phyloP scores from a whole-genome alignment of 495 filamentous ascomycete genomes.

The Penicillium egyptiacum region DNA sequence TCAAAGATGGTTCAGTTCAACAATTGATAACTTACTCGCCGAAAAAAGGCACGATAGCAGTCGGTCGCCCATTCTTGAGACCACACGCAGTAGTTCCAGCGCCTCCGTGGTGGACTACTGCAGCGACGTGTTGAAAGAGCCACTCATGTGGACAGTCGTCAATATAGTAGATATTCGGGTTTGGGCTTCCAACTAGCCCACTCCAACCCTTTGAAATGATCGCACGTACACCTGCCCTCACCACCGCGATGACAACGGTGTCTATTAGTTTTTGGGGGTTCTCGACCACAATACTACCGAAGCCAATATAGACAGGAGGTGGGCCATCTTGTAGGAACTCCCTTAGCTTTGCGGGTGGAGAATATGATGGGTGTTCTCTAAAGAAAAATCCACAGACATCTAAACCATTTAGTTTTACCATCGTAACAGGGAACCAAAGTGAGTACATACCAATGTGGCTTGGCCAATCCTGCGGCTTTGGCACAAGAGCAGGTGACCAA shows the following conservation, averaged over 20 bases:
- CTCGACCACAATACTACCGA: constrained; percentile 66
- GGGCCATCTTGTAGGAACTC: constrained; percentile 55
- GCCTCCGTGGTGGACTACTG: constrained; percentile 63
- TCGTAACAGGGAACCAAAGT: neutral
- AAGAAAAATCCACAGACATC: constrained; percentile 65
- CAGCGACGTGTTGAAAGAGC: constrained; percentile 60
- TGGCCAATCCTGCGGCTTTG: constrained; percentile 62
- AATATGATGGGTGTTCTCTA: constrained; percentile 50
- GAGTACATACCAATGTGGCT: constrained; percentile 47
- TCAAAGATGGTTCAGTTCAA: neutral
- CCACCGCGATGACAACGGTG: constrained; percentile 56
- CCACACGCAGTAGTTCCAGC: constrained; percentile 61
- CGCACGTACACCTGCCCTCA: constrained; percentile 50
- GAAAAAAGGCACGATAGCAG: constrained; percentile 61
- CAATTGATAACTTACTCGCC: constrained; percentile 44
- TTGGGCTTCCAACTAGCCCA: constrained; percentile 50
- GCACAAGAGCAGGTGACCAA: constrained; percentile 63
- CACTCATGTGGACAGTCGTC: constrained; percentile 65
- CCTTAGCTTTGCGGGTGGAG: constrained; percentile 49
- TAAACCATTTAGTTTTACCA: constrained; percentile 9
- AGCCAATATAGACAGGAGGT: constrained; percentile 64
- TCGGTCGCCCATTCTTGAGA: constrained; percentile 51
- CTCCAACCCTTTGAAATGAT: constrained; percentile 67
- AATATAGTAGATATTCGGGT: constrained; percentile 54
- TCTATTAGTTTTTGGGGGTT: constrained; percentile 54